Percentiles rank a stretch among this genome's conserved stretches.
Evolutionary conservation across 148 eudicot species (phyloP).

Genomic region (Cornus suecica): DNA sequence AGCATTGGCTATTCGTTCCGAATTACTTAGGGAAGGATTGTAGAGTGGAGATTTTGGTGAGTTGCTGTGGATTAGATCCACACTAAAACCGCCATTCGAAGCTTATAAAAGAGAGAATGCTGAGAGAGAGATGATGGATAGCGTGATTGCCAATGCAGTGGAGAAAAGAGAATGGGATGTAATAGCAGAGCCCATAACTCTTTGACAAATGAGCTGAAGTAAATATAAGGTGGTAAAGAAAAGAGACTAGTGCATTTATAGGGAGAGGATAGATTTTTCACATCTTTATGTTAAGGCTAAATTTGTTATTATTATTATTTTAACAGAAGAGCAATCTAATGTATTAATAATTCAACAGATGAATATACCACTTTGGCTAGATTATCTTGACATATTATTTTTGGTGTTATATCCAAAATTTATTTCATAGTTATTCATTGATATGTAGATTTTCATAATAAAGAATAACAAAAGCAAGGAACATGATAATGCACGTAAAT

Average conservation of each 20-base stretch:
- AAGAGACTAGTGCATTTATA: not conserved
- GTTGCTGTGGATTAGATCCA: conserved; percentile 32
- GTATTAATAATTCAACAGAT: too few relatives aligned
- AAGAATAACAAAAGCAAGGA: too few relatives aligned
- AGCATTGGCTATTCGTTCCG: conserved; percentile 15
- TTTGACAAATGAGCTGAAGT: not conserved
- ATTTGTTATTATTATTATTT: too few relatives aligned
- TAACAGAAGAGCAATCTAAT: too few relatives aligned
- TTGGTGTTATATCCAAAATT: too few relatives aligned
- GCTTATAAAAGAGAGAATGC: not conserved
- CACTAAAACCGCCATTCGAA: conserved; percentile 3
- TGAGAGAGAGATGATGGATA: not conserved
- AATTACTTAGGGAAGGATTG: conserved; percentile 23
- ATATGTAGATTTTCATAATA: too few relatives aligned
- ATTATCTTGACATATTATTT: too few relatives aligned
- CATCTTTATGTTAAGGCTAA: too few relatives aligned
- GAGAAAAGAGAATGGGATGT: not conserved
- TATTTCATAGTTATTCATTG: too few relatives aligned
- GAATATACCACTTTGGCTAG: too few relatives aligned
- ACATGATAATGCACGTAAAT: too few relatives aligned
- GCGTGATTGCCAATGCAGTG: not conserved
- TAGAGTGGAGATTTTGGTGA: conserved; percentile 26
- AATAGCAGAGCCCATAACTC: not conserved
- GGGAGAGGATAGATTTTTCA: not conserved
- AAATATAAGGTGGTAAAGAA: too few relatives aligned